Percentiles rank a stretch among this genome's conserved stretches.
Evolutionary conservation across 345 rosid genomes (phyloP).

Genomic region (Fremontodendron californicum): DNA sequence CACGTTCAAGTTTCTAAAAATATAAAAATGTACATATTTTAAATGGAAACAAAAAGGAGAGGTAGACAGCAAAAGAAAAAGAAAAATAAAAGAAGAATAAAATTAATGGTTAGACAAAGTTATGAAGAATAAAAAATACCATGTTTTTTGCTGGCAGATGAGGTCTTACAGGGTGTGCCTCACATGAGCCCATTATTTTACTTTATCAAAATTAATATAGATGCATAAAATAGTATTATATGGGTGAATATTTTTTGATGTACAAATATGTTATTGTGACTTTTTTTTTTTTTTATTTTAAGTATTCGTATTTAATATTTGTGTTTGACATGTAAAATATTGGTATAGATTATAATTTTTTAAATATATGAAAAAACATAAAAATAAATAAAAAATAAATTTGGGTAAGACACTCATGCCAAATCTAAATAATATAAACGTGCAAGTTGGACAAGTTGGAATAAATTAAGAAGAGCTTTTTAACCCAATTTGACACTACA

Average conservation of each 20-base stretch:
- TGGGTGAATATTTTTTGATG: neutral
- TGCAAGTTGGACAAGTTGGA: constrained; percentile 11
- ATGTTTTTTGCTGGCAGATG: neutral
- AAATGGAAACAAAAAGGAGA: neutral
- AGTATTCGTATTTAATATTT: too few species aligned
- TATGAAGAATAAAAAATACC: neutral
- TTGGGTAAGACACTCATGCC: too few species aligned
- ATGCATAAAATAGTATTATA: neutral
- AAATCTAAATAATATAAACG: too few species aligned
- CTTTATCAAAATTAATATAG: neutral
- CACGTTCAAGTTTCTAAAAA: neutral
- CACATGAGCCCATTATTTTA: constrained; percentile 10
- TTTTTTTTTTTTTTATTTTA: too few species aligned
- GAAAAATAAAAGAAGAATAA: neutral
- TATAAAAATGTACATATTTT: neutral
- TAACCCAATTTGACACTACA: neutral
- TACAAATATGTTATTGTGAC: too few species aligned
- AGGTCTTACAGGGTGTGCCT: constrained; percentile 14
- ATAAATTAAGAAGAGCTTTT: neutral
- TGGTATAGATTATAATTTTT: too few species aligned
- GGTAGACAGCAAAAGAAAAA: neutral
- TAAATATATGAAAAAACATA: too few species aligned
- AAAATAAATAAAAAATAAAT: too few species aligned
- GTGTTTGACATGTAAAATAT: too few species aligned
- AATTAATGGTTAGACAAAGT: neutral